Base-by-base conservation (phyloP, 208 protist genomes). In the Trypanosoma lewisi region DNA sequence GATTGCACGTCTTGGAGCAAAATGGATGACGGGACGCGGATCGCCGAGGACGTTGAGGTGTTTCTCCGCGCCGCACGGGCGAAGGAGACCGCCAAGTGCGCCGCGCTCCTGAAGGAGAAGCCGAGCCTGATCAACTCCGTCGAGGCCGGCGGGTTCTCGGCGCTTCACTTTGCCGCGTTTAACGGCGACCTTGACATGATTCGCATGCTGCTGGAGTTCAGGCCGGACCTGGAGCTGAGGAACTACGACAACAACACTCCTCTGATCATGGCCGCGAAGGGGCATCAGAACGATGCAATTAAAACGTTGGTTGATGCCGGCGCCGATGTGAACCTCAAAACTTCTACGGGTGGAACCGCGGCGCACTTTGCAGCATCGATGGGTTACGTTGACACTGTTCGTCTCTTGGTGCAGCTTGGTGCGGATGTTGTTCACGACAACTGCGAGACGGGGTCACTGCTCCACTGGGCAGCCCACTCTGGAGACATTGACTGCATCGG, bases 191-290 rank as follows among this genome's bases (percentile, higher is more conserved):
- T 78, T 2, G 65, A 71, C 30, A 88, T 93, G 83, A 68, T 96
- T 41, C 53, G 71, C 17, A 72, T 92, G 65, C 73, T 94, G 16
- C 67, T 93, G 6, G 67, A 75, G 17, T 63, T 80, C 63, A 79
- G 82, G 49, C 70, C 87, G 23, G 61, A 81, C 33, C 7, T 89
- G 36, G 74, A 89, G 30, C 34, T 85, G 7, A 81, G 77, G 61
- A 95, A 95, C 78, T 91, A 83, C 56, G 89, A 95, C 67, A 82
- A 73, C 31, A 96, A 94, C 68, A 84, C 90, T 14, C 85, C 90
- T 1, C 63, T 96, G 21, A 80, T 93, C 21, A 90, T 94, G 77
- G 85, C 85, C 4, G 85, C 89, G 28, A 92, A 91, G 69, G 79
- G 78, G 7, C 78, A 69, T 25, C 77, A 93, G 62, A 60, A 80